Percentiles rank a stretch among this genome's conserved stretches.
Evolutionary conservation across 108 stramenopile species (phyloP).

Genomic region (Asterionellopsis glacialis): DNA sequence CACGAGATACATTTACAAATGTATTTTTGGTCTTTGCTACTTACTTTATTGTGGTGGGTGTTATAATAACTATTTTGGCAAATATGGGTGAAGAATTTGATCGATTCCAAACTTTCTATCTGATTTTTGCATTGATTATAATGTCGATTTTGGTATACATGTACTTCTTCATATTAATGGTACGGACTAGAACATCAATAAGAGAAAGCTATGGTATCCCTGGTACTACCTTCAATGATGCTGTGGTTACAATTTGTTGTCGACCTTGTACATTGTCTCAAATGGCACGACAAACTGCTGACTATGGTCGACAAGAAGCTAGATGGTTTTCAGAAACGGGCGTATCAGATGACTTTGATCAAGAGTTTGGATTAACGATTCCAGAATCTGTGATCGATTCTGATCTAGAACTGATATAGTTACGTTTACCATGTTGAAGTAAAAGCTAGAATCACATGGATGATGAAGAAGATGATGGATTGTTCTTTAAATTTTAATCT

Average conservation of each 20-base stretch:
- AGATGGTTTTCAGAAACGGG: slow-evolving; percentile 16
- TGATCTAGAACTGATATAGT: too few species aligned
- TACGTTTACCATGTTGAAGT: too few species aligned
- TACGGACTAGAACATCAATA: slow-evolving; percentile 7
- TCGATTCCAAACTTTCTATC: slow-evolving; percentile 8
- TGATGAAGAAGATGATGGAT: too few species aligned
- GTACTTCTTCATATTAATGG: slow-evolving; percentile 16
- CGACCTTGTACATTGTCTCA: slow-evolving; percentile 30
- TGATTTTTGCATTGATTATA: not conserved
- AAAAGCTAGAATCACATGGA: too few species aligned
- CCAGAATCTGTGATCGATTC: too few species aligned
- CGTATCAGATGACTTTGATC: too few species aligned
- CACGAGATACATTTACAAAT: slow-evolving; percentile 22
- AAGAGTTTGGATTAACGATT: too few species aligned
- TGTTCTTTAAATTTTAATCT: too few species aligned
- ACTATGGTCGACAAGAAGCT: slow-evolving; percentile 22
- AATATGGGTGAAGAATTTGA: slow-evolving; percentile 3
- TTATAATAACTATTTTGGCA: not conserved
- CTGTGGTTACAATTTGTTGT: slow-evolving; percentile 22
- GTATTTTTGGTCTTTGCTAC: slow-evolving; percentile 6
- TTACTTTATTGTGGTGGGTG: not conserved
- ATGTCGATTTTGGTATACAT: too few species aligned
- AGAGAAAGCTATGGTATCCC: slow-evolving; percentile 23
- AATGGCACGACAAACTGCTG: slow-evolving; percentile 38
- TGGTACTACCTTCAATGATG: slow-evolving; percentile 13